A percentile compares a stretch with the other conserved stretches of the same genome.
Conservation (phyloP, 1,139 yeast genomes). For the Pichia sp. region DNA sequence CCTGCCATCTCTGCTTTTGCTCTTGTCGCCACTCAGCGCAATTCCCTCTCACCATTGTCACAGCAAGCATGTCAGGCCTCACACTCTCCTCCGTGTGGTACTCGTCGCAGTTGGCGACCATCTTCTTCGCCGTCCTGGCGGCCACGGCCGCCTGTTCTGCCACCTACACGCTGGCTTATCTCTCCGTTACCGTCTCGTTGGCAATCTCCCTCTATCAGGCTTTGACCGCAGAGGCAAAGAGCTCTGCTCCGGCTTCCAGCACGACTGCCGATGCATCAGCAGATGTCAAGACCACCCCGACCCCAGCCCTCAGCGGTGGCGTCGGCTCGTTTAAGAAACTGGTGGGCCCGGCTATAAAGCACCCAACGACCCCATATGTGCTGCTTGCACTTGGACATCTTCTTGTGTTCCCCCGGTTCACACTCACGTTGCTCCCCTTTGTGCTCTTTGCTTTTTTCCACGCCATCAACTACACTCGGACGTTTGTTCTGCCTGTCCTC, state of each 20-base stretch:
- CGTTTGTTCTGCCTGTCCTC: slow-evolving; percentile 63
- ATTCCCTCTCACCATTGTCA: neutral
- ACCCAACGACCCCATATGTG: slow-evolving; percentile 67
- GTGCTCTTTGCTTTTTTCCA: slow-evolving; percentile 70
- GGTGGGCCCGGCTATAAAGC: slow-evolving; percentile 44
- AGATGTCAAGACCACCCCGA: neutral
- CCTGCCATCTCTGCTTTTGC: neutral
- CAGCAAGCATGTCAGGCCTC: neutral
- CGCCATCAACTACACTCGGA: slow-evolving; percentile 60
- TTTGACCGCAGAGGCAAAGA: slow-evolving; percentile 8
- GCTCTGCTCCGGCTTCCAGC: neutral
- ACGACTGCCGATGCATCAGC: neutral
- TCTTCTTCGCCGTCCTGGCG: slow-evolving; percentile 4
- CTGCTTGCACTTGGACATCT: slow-evolving; percentile 64
- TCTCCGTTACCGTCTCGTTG: slow-evolving; percentile 63
- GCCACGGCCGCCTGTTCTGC: neutral
- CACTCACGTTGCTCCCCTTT: slow-evolving; percentile 61
- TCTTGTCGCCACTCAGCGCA: too few relatives aligned
- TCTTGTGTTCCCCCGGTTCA: slow-evolving; percentile 47
- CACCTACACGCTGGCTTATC: slow-evolving; percentile 8
- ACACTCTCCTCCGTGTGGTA: slow-evolving; percentile 9
- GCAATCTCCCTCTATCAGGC: slow-evolving; percentile 69
- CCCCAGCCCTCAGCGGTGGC: neutral
- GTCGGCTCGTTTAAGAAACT: slow-evolving; percentile 42
- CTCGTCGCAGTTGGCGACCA: slow-evolving; percentile 8